phyloP scores from a whole-genome alignment of 495 filamentous ascomycete genomes.

The Darksidea phi region DNA sequence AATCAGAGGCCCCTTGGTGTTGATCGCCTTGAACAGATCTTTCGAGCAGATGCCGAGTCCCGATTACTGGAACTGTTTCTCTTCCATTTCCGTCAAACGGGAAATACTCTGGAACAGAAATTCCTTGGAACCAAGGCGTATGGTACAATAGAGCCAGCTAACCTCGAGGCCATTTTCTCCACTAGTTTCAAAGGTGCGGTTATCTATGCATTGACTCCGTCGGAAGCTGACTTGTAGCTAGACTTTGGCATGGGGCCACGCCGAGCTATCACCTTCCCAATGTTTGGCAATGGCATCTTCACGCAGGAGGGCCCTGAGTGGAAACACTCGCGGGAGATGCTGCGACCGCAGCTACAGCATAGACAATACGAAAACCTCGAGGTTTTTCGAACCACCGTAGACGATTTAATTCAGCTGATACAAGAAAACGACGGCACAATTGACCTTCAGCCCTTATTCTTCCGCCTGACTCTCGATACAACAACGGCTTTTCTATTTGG shows the following conservation, averaged over 20 bases:
- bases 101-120: conserved; percentile 7
- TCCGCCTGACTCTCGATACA: conserved; percentile 26
- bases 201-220: background rate
- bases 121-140: conserved; percentile 6
- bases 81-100: conserved; percentile 15
- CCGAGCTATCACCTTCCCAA: conserved; percentile 38
- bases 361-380: conserved; percentile 43
- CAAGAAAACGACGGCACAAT: conserved; percentile 11
- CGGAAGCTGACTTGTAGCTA: background rate
- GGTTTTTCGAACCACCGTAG: conserved; percentile 43
- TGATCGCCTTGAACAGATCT: conserved; percentile 45
- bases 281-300: conserved; percentile 58
- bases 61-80: conserved; percentile 15
- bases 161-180: background rate
- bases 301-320: conserved; percentile 54
- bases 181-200: conserved; percentile 11
- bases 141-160: conserved; percentile 3
- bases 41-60: conserved; percentile 15
- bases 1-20: conserved; percentile 47
- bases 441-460: conserved; percentile 27
- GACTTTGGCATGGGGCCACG: conserved; percentile 28
- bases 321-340: conserved; percentile 56
- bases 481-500: conserved; percentile 25
- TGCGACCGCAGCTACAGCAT: conserved; percentile 57
- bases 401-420: conserved; percentile 39